Conservation (phyloP, 371 early-diverging fungal species). For the Paraphysoderma sedebokerense region DNA sequence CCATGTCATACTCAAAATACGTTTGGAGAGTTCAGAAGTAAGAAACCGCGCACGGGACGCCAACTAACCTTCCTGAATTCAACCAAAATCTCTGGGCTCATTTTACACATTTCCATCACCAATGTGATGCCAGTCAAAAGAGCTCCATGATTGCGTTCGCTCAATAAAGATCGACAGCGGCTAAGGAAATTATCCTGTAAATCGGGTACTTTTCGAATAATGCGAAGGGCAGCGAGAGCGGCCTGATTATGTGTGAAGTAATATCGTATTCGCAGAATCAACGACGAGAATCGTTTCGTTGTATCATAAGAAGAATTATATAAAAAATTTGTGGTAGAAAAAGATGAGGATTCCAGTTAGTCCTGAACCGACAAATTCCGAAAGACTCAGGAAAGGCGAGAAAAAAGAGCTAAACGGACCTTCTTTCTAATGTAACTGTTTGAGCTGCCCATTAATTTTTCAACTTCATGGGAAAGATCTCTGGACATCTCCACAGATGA, state of each 20-base stretch:
- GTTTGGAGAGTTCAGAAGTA: constrained; percentile 2
- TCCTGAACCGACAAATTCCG: no score
- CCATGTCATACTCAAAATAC: neutral
- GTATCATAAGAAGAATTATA: neutral
- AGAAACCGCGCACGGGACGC: neutral
- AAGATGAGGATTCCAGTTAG: no score
- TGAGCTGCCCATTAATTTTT: constrained; percentile 71
- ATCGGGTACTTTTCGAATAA: constrained; percentile 85
- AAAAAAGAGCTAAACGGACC: constrained; percentile 25
- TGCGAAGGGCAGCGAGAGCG: constrained; percentile 75
- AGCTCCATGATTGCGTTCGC: constrained; percentile 91
- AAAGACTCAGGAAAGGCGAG: no score
- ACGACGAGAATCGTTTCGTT: neutral
- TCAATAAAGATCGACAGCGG: constrained; percentile 50
- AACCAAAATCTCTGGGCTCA: constrained; percentile 41
- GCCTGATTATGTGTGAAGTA: constrained; percentile 33
- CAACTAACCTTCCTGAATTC: constrained; percentile 42
- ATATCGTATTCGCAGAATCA: neutral
- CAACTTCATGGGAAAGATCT: constrained; percentile 86
- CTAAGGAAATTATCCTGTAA: constrained; percentile 67
- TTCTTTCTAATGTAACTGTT: constrained; percentile 91
- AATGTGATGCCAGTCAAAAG: constrained; percentile 82
- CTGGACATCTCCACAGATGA: constrained; percentile 88
- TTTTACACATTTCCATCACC: constrained; percentile 70
- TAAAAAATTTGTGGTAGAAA: neutral